phyloP scores from a whole-genome alignment of 805 yeast genomes.

The Yarrowia sp. region DNA sequence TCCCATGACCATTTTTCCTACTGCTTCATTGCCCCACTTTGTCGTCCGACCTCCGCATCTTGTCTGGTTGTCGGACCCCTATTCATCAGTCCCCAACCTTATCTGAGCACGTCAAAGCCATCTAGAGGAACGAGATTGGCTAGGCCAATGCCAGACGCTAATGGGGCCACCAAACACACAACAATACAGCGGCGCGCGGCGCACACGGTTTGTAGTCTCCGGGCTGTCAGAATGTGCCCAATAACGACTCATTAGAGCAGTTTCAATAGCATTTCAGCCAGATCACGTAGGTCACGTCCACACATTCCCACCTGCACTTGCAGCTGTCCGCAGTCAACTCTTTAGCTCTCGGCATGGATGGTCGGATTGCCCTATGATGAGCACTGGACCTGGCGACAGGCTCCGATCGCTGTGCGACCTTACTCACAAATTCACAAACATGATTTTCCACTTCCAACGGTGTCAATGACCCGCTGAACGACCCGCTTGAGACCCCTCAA shows the following conservation, averaged over 20 bases:
- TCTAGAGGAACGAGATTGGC: conserved; percentile 10
- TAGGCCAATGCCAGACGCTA: neutral
- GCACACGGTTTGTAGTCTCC: too few species aligned
- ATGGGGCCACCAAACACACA: neutral
- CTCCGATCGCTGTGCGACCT: neutral
- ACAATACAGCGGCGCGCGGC: neutral
- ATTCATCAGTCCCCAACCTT: neutral
- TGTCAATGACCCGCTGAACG: too few species aligned
- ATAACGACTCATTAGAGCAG: too few species aligned
- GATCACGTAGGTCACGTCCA: neutral
- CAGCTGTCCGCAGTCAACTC: neutral
- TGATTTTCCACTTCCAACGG: too few species aligned
- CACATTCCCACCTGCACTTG: neutral
- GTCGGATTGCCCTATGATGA: conserved; percentile 5
- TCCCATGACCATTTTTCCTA: too few species aligned
- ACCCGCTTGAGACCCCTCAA: neutral
- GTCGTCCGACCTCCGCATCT: too few species aligned
- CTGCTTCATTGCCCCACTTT: too few species aligned
- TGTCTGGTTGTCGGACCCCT: neutral
- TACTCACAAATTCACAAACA: too few species aligned
- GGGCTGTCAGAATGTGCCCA: neutral
- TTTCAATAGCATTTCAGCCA: too few species aligned
- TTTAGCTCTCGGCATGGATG: conserved; percentile 14
- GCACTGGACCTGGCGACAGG: neutral
- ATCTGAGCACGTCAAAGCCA: conserved; percentile 16